These are phyloP conservation scores for Kuraishia ogatae DNA, from an alignment of 805 yeast genomes.

Conservation along the genomic window DNA sequence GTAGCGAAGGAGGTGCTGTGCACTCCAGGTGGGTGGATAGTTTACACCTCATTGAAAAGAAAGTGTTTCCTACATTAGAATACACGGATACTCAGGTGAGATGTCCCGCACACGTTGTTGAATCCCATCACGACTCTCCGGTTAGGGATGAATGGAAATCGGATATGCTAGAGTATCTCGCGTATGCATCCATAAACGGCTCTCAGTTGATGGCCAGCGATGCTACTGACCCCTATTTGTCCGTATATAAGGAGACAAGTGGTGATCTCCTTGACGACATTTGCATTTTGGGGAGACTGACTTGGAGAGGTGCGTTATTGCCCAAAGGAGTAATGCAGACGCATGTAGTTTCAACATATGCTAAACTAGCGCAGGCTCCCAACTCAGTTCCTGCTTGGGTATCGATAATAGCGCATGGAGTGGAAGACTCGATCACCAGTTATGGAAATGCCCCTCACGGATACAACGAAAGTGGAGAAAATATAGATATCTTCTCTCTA, in stretches of 20 bases:
- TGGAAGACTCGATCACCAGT: constrained; percentile 17
- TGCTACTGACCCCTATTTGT: constrained; percentile 13
- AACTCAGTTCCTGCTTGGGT: constrained; percentile 12
- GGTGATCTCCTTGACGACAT: constrained; percentile 4
- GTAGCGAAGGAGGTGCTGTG: not conserved
- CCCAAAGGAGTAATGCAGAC: constrained; percentile 4
- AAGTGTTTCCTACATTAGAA: not conserved
- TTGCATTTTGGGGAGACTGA: constrained; percentile 7
- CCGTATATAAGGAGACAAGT: constrained; percentile 12
- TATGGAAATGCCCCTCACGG: constrained; percentile 19
- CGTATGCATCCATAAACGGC: constrained; percentile 17
- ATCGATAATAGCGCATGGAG: constrained; percentile 17
- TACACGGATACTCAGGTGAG: not conserved
- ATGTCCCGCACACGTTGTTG: not conserved
- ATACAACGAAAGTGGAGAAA: constrained; percentile 19
- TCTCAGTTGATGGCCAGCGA: constrained; percentile 11
- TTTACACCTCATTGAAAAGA: not conserved
- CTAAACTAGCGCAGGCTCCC: not conserved
- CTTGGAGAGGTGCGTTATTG: constrained; percentile 12
- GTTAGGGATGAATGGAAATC: constrained; percentile 14
- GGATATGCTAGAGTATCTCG: constrained; percentile 21
- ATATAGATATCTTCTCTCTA: constrained; percentile 13
- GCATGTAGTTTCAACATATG: not conserved
- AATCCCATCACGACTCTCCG: too few species aligned
- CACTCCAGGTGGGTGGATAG: not conserved